These are phyloP conservation scores for Aspergillus ustus DNA, from an alignment of 2,329 filamentous ascomycete species.

Conservation along the genomic window DNA sequence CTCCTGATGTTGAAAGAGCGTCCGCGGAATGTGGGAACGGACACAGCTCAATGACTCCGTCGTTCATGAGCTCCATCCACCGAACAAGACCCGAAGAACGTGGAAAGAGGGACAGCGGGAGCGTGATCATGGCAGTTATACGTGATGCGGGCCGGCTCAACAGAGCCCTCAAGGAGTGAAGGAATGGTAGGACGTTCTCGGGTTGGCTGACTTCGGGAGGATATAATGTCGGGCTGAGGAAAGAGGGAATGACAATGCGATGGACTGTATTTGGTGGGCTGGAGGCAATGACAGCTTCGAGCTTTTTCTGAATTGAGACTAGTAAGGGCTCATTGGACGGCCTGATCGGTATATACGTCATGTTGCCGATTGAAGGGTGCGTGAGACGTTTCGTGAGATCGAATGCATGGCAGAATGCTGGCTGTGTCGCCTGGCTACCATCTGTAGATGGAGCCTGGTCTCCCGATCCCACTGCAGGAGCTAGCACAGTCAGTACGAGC, in stretches of 20 bases:
- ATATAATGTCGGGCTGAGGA: slow-evolving; percentile 87
- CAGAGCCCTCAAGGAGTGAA: slow-evolving; percentile 77
- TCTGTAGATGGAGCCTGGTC: slow-evolving; percentile 51
- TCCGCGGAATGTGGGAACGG: slow-evolving; percentile 68
- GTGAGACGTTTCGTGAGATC: slow-evolving; percentile 70
- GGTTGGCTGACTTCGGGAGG: slow-evolving; percentile 71
- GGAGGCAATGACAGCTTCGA: slow-evolving; percentile 61
- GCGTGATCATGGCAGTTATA: slow-evolving; percentile 73
- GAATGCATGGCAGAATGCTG: slow-evolving; percentile 72
- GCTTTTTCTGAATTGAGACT: slow-evolving; percentile 63
- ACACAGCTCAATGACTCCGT: slow-evolving; percentile 85
- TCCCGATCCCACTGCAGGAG: slow-evolving; percentile 28
- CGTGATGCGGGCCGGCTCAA: slow-evolving; percentile 69
- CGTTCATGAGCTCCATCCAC: slow-evolving; percentile 83
- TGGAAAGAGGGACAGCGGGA: slow-evolving; percentile 81
- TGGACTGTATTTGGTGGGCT: slow-evolving; percentile 69
- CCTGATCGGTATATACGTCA: slow-evolving; percentile 57
- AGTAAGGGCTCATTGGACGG: slow-evolving; percentile 60
- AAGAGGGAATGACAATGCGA: slow-evolving; percentile 79
- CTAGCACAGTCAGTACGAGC: slow-evolving; percentile 31
- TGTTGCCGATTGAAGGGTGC: slow-evolving; percentile 56
- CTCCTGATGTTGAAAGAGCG: slow-evolving; percentile 56
- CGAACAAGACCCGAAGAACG: slow-evolving; percentile 75
- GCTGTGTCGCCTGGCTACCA: slow-evolving; percentile 26
- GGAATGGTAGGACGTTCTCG: slow-evolving; percentile 74